Percentiles rank a stretch among this genome's conserved stretches.
Evolutionary conservation across 139 green algal species (phyloP).

Genomic region (Astrephomene gubernaculifera): DNA sequence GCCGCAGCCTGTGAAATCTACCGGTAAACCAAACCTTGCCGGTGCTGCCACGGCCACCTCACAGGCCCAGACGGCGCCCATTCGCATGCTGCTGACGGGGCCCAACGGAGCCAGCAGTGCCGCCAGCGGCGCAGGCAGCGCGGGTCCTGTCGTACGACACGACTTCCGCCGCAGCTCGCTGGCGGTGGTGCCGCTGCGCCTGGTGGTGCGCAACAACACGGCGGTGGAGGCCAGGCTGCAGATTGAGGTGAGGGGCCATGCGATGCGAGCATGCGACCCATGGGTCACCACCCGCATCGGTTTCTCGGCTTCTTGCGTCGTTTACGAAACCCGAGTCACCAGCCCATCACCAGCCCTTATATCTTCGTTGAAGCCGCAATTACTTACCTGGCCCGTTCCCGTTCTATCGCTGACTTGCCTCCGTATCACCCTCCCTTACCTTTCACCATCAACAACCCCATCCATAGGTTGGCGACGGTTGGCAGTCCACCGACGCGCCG

Average conservation of each 20-base stretch:
- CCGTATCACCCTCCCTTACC: too few species aligned
- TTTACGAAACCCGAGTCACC: too few species aligned
- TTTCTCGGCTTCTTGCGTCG: too few species aligned
- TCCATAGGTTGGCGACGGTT: slow-evolving; percentile 42
- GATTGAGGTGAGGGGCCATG: slow-evolving; percentile 51
- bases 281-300: too few species aligned
- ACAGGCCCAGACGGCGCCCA: slow-evolving; percentile 34
- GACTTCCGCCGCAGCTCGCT: slow-evolving; percentile 65
- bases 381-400: too few species aligned
- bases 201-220: slow-evolving; percentile 73
- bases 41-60: neutral
- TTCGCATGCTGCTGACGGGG: slow-evolving; percentile 43
- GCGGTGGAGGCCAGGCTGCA: slow-evolving; percentile 40
- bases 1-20: too few species aligned
- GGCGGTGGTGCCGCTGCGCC: slow-evolving; percentile 64
- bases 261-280: too few species aligned
- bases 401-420: too few species aligned
- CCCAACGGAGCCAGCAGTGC: slow-evolving; percentile 38
- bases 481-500: neutral
- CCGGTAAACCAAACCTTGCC: neutral
- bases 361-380: too few species aligned
- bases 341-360: too few species aligned
- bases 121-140: neutral
- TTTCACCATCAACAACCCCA: too few species aligned
- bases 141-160: slow-evolving; percentile 51